Conservation (phyloP, 2,329 filamentous ascomycete species). For the Claviceps fusiformis region DNA sequence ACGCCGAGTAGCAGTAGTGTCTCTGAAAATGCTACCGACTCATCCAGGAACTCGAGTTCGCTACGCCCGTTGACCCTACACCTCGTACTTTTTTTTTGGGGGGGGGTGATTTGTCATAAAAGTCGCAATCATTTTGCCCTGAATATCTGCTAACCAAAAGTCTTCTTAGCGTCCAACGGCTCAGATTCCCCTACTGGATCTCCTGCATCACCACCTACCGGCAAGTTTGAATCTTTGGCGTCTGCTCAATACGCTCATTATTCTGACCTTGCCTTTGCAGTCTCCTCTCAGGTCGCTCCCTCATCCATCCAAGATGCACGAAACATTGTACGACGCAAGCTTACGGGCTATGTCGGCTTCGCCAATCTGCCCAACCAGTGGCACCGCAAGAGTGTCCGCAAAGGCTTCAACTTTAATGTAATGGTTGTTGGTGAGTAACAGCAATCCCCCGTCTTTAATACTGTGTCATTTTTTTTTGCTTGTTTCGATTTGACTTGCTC, state of each 20-base stretch:
- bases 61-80: slow-evolving; percentile 21
- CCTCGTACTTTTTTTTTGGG: not conserved
- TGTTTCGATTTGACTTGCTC: not conserved
- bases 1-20: not conserved
- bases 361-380: slow-evolving; percentile 98
- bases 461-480: not conserved
- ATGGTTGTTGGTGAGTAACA: slow-evolving; percentile 94
- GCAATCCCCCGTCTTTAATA: not conserved
- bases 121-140: not conserved
- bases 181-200: slow-evolving; percentile 29
- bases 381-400: slow-evolving; percentile 99
- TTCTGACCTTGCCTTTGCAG: slow-evolving; percentile 22
- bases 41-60: not conserved
- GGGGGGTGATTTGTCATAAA: not conserved
- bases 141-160: slow-evolving; percentile 4
- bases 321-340: slow-evolving; percentile 96
- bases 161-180: slow-evolving; percentile 30
- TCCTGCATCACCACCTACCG: slow-evolving; percentile 26
- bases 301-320: slow-evolving; percentile 53
- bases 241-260: slow-evolving; percentile 17
- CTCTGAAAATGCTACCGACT: not conserved
- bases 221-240: slow-evolving; percentile 21
- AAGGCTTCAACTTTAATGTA: slow-evolving; percentile 99
- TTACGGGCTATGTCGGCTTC: slow-evolving; percentile 97
- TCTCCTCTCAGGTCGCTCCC: slow-evolving; percentile 19